Evolutionary conservation across 2,329 filamentous ascomycete species (phyloP).

Genomic region (Fusarium succisae): DNA sequence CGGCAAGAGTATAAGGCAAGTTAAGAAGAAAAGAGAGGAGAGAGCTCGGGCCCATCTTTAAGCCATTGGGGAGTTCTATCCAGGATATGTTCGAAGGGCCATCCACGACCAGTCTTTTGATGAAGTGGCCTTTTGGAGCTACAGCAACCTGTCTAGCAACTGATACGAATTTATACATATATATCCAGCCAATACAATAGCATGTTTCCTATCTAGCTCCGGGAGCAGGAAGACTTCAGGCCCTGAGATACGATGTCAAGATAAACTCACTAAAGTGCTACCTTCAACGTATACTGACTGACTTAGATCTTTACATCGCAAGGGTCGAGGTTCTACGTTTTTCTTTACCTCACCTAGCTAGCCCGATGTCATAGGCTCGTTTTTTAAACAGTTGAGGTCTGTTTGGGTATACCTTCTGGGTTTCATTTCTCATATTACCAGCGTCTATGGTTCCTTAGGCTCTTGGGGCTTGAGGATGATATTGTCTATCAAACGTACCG

Average conservation of each 20-base stretch:
- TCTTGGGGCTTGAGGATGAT: conserved; percentile 70
- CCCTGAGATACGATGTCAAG: not conserved
- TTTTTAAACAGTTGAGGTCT: conserved; percentile 21
- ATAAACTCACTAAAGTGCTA: not conserved
- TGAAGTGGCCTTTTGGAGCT: not conserved
- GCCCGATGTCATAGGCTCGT: not conserved
- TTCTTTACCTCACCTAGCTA: not conserved
- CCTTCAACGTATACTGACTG: not conserved
- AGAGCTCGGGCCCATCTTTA: conserved; percentile 63
- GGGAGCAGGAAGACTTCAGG: not conserved
- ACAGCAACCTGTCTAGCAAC: not conserved
- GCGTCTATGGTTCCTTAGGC: conserved; percentile 12
- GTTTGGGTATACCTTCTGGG: conserved; percentile 28
- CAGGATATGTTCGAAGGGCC: conserved; percentile 5
- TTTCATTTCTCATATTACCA: not conserved
- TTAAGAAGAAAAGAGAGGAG: conserved; percentile 59
- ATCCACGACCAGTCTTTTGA: not conserved
- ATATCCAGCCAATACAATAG: conserved; percentile 2
- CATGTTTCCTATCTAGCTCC: not conserved
- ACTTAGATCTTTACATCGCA: not conserved
- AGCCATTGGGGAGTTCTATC: conserved; percentile 19
- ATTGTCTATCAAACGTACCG: conserved; percentile 93
- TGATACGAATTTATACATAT: conserved; percentile 11
- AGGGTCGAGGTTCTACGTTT: not conserved
- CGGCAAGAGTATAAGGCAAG: conserved; percentile 55